These are phyloP conservation scores for Knoxdaviesia capensis DNA, from an alignment of 2,329 filamentous ascomycete genomes.

Conservation along the genomic window DNA sequence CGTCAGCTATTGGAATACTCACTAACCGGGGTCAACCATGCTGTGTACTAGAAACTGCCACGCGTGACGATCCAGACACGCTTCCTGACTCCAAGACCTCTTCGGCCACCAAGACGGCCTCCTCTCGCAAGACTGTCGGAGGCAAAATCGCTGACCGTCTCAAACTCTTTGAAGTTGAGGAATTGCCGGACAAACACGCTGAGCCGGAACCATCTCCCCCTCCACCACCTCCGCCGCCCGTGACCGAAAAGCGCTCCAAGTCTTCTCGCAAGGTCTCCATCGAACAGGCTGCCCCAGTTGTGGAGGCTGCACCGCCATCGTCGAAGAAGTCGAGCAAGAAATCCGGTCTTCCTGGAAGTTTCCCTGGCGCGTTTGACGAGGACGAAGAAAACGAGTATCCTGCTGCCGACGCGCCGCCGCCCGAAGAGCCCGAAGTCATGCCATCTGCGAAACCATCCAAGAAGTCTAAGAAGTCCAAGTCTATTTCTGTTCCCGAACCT, in stretches of 20 bases:
- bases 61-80: constrained; percentile 17
- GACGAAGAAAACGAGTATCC: constrained; percentile 23
- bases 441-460: constrained; percentile 16
- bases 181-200: constrained; percentile 14
- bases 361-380: constrained; percentile 31
- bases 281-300: too few species aligned
- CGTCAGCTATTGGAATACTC: too few species aligned
- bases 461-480: constrained; percentile 12
- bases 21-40: constrained; percentile 28
- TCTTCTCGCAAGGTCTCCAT: too few species aligned
- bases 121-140: constrained; percentile 23
- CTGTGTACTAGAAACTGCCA: constrained; percentile 22
- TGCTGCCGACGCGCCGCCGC: too few species aligned
- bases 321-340: constrained; percentile 5
- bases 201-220: constrained; percentile 15
- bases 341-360: constrained; percentile 31
- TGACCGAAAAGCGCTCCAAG: constrained; percentile 5
- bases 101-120: constrained; percentile 5
- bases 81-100: constrained; percentile 15
- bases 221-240: constrained; percentile 18
- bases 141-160: constrained; percentile 36
- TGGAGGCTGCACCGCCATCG: constrained; percentile 3
- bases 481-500: constrained; percentile 19
- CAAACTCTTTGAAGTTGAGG: constrained; percentile 29
- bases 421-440: constrained; percentile 21